These are phyloP conservation scores for Piloderma croceum DNA, from an alignment of 768 basidiomycete genomes.

Conservation along the genomic window DNA sequence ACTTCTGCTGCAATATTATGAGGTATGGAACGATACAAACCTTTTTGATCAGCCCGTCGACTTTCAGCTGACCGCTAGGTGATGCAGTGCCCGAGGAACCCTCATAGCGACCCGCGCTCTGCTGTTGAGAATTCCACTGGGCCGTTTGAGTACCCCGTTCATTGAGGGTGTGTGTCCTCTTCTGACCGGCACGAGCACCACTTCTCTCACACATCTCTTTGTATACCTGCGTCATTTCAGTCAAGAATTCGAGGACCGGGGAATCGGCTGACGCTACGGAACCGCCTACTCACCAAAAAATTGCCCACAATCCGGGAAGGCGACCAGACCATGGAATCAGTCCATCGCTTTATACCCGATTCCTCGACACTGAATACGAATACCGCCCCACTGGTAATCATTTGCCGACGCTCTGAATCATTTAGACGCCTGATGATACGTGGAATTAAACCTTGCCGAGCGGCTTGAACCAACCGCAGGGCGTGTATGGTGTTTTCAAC, in stretches of 20 bases:
- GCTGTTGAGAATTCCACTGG: too few relatives aligned
- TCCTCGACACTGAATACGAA: slow-evolving; percentile 89
- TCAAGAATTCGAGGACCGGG: neutral
- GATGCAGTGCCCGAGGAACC: too few relatives aligned
- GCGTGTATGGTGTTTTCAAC: slow-evolving; percentile 80
- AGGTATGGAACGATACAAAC: slow-evolving; percentile 37
- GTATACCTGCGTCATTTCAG: slow-evolving; percentile 52
- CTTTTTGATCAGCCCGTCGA: slow-evolving; percentile 79
- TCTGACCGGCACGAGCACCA: slow-evolving; percentile 47
- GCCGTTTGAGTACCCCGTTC: slow-evolving; percentile 37
- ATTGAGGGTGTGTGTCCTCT: slow-evolving; percentile 47
- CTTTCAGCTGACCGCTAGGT: too few relatives aligned
- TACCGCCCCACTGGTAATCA: slow-evolving; percentile 57
- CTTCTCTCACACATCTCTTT: slow-evolving; percentile 72
- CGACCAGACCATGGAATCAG: slow-evolving; percentile 74
- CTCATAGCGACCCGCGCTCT: too few relatives aligned
- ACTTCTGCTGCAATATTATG: too few relatives aligned
- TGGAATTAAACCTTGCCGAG: slow-evolving; percentile 71
- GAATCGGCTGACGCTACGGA: too few relatives aligned
- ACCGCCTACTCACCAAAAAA: slow-evolving; percentile 61
- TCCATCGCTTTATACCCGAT: slow-evolving; percentile 86
- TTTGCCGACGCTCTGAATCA: slow-evolving; percentile 62
- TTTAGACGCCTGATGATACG: slow-evolving; percentile 80
- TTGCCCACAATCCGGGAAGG: slow-evolving; percentile 82
- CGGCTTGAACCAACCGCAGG: slow-evolving; percentile 77